Conservation (phyloP, 495 filamentous ascomycete genomes). For the Paragyromitra xinjiangensis region DNA sequence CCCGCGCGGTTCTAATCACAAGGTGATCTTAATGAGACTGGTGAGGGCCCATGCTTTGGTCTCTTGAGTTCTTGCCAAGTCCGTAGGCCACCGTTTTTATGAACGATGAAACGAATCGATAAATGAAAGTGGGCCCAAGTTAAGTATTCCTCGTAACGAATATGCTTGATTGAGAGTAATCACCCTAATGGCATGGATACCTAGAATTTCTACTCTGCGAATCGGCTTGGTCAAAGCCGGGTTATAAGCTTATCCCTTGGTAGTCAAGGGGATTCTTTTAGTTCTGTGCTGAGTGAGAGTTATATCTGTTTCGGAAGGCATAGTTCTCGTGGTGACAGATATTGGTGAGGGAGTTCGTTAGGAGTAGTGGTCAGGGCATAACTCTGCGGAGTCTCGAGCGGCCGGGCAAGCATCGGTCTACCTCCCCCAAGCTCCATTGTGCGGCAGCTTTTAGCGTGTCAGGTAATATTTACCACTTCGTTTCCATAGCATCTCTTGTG, state of each 20-base stretch:
- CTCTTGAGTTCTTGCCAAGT: background rate
- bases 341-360: background rate
- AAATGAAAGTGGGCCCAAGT: background rate
- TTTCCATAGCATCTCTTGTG: constrained; percentile 13
- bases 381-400: background rate
- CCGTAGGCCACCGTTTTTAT: background rate
- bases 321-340: background rate
- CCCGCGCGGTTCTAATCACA: constrained; percentile 30
- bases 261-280: background rate
- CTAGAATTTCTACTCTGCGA: background rate
- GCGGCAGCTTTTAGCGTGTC: constrained; percentile 5
- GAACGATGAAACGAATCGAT: background rate
- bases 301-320: constrained; percentile 4
- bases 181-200: background rate
- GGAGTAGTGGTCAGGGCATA: constrained; percentile 10
- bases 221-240: background rate
- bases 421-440: background rate
- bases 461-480: constrained; percentile 4
- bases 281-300: background rate
- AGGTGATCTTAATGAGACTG: background rate
- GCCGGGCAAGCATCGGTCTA: constrained; percentile 8
- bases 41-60: background rate
- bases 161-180: background rate
- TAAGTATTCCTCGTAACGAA: background rate
- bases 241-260: background rate